Evolutionary conservation across 805 yeast genomes (phyloP), one percentile per base, ranked within the genome.

Genomic region (Metschnikowia koreensis): DNA sequence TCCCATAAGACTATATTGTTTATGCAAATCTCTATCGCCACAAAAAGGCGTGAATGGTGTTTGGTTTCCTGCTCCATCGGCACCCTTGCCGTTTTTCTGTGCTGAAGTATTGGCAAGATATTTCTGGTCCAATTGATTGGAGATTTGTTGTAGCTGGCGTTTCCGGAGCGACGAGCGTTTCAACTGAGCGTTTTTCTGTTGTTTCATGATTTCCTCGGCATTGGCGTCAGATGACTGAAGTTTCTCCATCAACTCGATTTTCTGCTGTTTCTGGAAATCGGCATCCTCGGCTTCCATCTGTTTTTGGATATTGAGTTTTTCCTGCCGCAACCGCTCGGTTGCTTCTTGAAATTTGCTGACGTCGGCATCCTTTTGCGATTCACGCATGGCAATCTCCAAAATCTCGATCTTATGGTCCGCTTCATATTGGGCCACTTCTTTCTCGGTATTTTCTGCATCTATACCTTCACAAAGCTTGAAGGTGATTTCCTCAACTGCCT

Each of bases 41-140:
- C 86, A 84, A 70, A 93, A 93, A 8, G 98, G 98, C 10, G 98
- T 91, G 67, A 92, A 93, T 15, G 98, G 98, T 7, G 67, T 59
- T 39, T 51, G 53, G 41, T 44, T 48, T 13, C 55, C 65, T 29
- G 63, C 67, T 31, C 53, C 57, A 29, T 52, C 57, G 52, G 64
- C 55, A n/a, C 43, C 43, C 51, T 62, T 58, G 36, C 63, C 56
- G 37, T 64, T 47, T 62, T 71, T 41, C 64, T 56, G 49, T 61
- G 66, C 55, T 15, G 70, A 65, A 40, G 66, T 62, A 43, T 61
- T 41, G 48, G 63, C 61, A 56, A 71, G 66, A 50, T 72, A 70
- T 55, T 68, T 71, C 43, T 67, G 70, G 49, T 74, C 78, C 48
- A 74, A 63, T 59, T 85, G 88, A 55, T 79, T 83, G 53, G 84